phyloP scores from a whole-genome alignment of 2,329 filamentous ascomycete species.

The Tolypocladium ovalisporum region DNA sequence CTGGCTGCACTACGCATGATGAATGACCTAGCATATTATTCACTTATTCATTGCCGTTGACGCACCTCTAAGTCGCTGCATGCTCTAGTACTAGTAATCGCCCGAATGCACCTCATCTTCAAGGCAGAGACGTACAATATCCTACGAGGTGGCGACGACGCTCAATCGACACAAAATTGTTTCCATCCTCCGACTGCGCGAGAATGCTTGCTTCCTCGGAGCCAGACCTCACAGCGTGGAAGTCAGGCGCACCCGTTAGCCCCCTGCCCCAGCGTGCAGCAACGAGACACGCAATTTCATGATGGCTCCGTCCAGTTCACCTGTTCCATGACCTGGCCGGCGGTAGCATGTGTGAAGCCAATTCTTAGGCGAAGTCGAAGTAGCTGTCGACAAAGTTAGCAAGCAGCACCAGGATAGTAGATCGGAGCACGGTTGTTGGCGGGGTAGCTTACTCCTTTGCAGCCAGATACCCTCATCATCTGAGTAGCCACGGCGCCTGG shows the following conservation, averaged over 20 bases:
- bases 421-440: neutral
- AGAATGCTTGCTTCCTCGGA: neutral
- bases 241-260: no score
- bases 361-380: constrained; percentile 81
- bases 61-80: neutral
- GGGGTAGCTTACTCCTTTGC: constrained; percentile 68
- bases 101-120: neutral
- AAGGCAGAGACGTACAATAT: neutral
- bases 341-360: constrained; percentile 61
- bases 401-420: neutral
- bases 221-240: neutral
- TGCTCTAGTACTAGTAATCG: neutral
- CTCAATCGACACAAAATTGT: neutral
- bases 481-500: constrained; percentile 79
- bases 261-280: neutral
- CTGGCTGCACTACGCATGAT: neutral
- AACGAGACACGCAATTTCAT: constrained; percentile 8
- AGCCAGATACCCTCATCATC: constrained; percentile 75
- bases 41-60: neutral
- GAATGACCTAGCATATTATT: neutral
- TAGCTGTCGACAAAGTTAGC: constrained; percentile 40
- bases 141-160: neutral
- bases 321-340: constrained; percentile 71
- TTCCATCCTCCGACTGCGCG: neutral
- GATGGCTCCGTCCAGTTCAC: constrained; percentile 90